Conservation (phyloP, 139 green algal genomes). For the Dunaliella primolecta region DNA sequence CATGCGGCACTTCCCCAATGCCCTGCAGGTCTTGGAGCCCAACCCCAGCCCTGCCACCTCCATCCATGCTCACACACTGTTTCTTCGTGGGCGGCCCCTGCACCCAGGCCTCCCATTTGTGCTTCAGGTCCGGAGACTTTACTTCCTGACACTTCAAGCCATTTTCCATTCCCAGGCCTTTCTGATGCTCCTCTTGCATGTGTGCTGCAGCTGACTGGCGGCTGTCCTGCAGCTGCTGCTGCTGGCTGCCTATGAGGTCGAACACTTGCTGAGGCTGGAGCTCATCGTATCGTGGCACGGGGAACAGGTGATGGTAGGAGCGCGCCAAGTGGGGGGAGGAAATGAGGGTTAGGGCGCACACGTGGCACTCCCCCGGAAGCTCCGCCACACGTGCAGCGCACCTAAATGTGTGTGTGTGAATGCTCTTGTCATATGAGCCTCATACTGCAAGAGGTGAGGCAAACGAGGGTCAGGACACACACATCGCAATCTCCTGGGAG, state of each 20-base stretch:
- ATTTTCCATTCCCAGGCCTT: no score
- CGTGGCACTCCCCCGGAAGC: constrained; percentile 84
- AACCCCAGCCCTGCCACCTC: background rate
- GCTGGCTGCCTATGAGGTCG: background rate
- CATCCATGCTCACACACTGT: background rate
- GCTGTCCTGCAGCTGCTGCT: no score
- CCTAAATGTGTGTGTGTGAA: background rate
- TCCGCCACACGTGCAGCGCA: constrained; percentile 64
- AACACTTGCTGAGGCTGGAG: constrained; percentile 11
- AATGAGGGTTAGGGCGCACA: constrained; percentile 93
- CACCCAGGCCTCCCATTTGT: no score
- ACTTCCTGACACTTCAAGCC: no score
- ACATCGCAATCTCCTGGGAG: constrained; percentile 87
- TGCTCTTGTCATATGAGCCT: no score
- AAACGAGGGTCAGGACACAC: constrained; percentile 94
- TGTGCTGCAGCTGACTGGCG: no score
- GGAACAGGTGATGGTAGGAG: constrained; percentile 99
- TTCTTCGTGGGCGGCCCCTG: background rate
- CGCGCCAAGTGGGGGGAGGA: constrained; percentile 91
- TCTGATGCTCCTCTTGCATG: no score
- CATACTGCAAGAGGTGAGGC: constrained; percentile 90
- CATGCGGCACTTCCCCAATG: background rate
- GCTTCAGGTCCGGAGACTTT: no score
- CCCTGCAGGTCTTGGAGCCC: background rate
- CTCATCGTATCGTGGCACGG: constrained; percentile 77